A percentile compares a stretch with the other conserved stretches of the same genome.
Conservation (phyloP, 2,329 filamentous ascomycete species). For the Cadophora malorum region DNA sequence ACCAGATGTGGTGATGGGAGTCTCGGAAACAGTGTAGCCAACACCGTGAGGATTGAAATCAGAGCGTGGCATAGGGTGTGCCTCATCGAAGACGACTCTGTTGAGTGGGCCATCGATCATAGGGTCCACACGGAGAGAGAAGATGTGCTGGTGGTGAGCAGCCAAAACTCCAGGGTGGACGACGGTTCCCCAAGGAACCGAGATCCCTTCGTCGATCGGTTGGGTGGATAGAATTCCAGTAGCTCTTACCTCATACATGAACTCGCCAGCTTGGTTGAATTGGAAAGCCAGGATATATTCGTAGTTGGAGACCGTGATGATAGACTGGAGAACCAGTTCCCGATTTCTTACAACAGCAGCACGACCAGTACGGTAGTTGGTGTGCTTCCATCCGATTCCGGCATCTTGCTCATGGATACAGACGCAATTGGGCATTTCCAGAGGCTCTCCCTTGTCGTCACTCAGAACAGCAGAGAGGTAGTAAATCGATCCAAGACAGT, state of each 20-base stretch:
- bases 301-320: slow-evolving; percentile 76
- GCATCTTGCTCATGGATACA: slow-evolving; percentile 75
- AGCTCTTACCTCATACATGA: slow-evolving; percentile 71
- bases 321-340: slow-evolving; percentile 71
- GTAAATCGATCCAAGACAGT: slow-evolving; percentile 73
- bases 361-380: slow-evolving; percentile 68
- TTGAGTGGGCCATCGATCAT: slow-evolving; percentile 63
- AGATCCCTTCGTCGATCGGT: slow-evolving; percentile 68
- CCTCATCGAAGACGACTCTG: slow-evolving; percentile 62
- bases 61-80: slow-evolving; percentile 64
- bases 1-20: slow-evolving; percentile 53
- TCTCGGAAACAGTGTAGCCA: slow-evolving; percentile 56
- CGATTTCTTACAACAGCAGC: slow-evolving; percentile 68
- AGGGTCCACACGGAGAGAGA: slow-evolving; percentile 70
- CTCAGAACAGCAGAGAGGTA: slow-evolving; percentile 66
- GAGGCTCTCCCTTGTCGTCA: slow-evolving; percentile 63
- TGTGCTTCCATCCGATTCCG: slow-evolving; percentile 73
- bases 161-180: slow-evolving; percentile 74
- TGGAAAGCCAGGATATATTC: slow-evolving; percentile 76
- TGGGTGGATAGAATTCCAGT: slow-evolving; percentile 73
- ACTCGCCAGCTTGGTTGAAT: slow-evolving; percentile 73
- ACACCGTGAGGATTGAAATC: slow-evolving; percentile 58
- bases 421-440: slow-evolving; percentile 68
- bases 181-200: slow-evolving; percentile 70
- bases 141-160: slow-evolving; percentile 78